These are phyloP conservation scores for Saturnispora dispora DNA, from an alignment of 805 yeast genomes.

Conservation along the genomic window DNA sequence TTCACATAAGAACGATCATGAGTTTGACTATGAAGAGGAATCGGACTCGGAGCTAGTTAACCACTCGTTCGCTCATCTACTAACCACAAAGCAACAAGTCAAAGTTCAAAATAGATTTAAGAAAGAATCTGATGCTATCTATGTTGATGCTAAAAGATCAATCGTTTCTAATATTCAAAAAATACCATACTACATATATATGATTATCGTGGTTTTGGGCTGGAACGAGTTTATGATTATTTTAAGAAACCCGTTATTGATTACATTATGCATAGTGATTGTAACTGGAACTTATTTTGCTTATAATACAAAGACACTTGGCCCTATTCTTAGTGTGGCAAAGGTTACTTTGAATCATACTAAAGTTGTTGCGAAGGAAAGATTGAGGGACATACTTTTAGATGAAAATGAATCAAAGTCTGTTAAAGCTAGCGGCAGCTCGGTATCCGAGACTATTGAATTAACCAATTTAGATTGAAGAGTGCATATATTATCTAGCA, in stretches of 20 bases:
- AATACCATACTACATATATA: conserved; percentile 77
- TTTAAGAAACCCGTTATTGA: conserved; percentile 75
- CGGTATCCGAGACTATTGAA: conserved; percentile 10
- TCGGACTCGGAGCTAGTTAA: conserved; percentile 32
- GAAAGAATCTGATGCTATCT: conserved; percentile 69
- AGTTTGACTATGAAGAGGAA: conserved; percentile 30
- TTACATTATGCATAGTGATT: conserved; percentile 48
- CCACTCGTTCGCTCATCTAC: conserved; percentile 45
- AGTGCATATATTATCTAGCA: not conserved
- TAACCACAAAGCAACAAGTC: conserved; percentile 48
- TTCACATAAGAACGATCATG: conserved; percentile 25
- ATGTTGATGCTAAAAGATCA: conserved; percentile 82
- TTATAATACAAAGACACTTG: conserved; percentile 62
- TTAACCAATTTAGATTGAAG: conserved; percentile 8
- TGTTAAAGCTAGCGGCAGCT: not conserved
- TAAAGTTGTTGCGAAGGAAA: conserved; percentile 46
- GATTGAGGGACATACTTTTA: conserved; percentile 47
- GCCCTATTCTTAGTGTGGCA: conserved; percentile 58
- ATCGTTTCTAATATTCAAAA: conserved; percentile 66
- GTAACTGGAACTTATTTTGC: conserved; percentile 59
- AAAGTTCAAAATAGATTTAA: conserved; percentile 52
- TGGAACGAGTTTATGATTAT: conserved; percentile 95
- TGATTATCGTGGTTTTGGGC: conserved; percentile 66
- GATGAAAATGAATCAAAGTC: conserved; percentile 32
- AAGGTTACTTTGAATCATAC: conserved; percentile 51